Evolutionary conservation across 129 eudicot species (phyloP).

Genomic region (Mikania micrantha): DNA sequence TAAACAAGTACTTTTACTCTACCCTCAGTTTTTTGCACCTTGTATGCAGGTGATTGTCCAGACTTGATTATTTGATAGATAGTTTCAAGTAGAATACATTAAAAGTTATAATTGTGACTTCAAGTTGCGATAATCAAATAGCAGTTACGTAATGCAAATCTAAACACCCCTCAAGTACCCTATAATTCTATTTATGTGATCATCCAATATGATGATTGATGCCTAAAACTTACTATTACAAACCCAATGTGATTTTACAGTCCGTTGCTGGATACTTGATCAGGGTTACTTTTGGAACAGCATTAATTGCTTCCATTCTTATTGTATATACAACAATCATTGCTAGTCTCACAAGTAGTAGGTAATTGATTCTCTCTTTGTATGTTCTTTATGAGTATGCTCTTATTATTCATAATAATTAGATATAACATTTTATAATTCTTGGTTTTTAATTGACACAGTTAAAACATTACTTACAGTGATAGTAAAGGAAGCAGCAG

Average conservation of each 20-base stretch:
- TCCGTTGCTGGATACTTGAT: constrained; percentile 71
- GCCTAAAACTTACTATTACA: constrained; percentile 19
- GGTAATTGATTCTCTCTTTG: constrained; percentile 38
- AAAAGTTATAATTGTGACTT: not conserved
- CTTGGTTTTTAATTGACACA: not conserved
- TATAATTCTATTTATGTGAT: not conserved
- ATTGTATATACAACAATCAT: constrained; percentile 76
- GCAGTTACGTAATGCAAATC: not conserved
- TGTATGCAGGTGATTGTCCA: not conserved
- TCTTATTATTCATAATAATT: not conserved
- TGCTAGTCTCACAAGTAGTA: constrained; percentile 66
- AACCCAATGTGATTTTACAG: constrained; percentile 45
- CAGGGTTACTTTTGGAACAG: constrained; percentile 89
- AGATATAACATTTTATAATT: constrained; percentile 1
- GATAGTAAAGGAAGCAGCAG: constrained; percentile 83
- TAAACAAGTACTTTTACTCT: not conserved
- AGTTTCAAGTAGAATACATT: not conserved
- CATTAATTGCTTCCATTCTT: constrained; percentile 85
- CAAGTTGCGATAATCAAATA: not conserved
- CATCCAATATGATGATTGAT: not conserved
- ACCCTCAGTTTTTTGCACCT: not conserved
- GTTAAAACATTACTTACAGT: not conserved
- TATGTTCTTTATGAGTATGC: not conserved
- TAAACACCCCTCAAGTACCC: not conserved
- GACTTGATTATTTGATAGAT: not conserved